Percentiles rank a stretch among this genome's conserved stretches.
Conservation (phyloP, 805 yeast species). For the Suhomyces vadensis region DNA sequence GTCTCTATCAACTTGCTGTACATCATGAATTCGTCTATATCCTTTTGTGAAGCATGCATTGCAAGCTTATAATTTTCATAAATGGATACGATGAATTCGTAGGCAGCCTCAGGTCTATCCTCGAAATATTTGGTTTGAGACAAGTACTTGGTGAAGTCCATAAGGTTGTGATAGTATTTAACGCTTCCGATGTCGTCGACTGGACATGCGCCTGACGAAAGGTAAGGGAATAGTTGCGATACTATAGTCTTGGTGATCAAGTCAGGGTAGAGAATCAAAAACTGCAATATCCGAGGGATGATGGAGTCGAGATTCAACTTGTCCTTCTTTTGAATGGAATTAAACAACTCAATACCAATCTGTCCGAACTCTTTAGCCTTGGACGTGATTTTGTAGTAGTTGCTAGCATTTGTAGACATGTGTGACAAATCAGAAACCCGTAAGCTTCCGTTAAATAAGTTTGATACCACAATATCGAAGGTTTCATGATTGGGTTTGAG, state of each 20-base stretch:
- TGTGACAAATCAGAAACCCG: slow-evolving; percentile 3
- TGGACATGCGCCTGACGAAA: background rate
- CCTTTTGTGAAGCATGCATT: slow-evolving; percentile 20
- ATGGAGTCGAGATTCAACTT: slow-evolving; percentile 32
- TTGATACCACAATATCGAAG: slow-evolving; percentile 49
- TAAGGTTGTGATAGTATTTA: background rate
- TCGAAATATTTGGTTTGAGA: slow-evolving; percentile 17
- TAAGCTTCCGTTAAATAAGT: slow-evolving; percentile 52
- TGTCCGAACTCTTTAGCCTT: slow-evolving; percentile 47
- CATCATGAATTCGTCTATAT: slow-evolving; percentile 43
- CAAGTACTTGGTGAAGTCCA: slow-evolving; percentile 26
- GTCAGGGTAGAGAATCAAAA: slow-evolving; percentile 29
- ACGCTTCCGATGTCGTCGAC: background rate
- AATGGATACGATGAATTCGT: slow-evolving; percentile 27
- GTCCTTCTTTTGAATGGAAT: slow-evolving; percentile 44
- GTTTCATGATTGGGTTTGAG: slow-evolving; percentile 58
- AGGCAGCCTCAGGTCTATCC: slow-evolving; percentile 18
- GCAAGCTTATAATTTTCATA: slow-evolving; percentile 35
- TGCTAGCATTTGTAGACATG: slow-evolving; percentile 5
- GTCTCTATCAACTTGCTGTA: slow-evolving; percentile 55
- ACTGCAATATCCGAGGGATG: slow-evolving; percentile 37
- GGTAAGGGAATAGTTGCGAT: slow-evolving; percentile 15
- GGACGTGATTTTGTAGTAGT: slow-evolving; percentile 11
- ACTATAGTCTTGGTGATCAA: slow-evolving; percentile 23
- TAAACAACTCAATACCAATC: slow-evolving; percentile 45